Evolutionary conservation across 257 asterid genomes (phyloP).

Genomic region (Nicotiana tomentosiformis): DNA sequence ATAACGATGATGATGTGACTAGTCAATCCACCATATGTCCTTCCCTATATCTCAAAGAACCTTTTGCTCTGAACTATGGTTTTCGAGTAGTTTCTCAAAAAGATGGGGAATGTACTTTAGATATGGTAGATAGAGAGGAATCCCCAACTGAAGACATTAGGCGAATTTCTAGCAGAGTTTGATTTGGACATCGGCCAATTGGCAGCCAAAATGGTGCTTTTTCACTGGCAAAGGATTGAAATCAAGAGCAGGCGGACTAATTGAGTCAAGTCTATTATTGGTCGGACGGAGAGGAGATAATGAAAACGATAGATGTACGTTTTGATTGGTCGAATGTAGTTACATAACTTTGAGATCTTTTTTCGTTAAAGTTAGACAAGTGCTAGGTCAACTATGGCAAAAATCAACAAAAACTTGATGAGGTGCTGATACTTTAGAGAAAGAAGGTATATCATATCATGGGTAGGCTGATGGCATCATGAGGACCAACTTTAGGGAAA

Average conservation of each 20-base stretch:
- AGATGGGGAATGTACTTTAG: neutral
- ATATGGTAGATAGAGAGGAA: neutral
- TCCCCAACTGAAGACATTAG: too few relatives aligned
- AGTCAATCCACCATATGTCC: slow-evolving; percentile 5
- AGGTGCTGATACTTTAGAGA: slow-evolving; percentile 4
- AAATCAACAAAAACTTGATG: slow-evolving; percentile 1
- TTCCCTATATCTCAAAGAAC: slow-evolving; percentile 5
- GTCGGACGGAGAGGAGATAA: neutral
- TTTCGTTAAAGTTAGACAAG: neutral
- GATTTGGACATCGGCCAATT: neutral
- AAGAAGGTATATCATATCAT: slow-evolving; percentile 4
- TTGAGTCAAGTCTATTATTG: neutral
- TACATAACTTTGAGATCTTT: neutral
- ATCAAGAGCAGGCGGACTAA: neutral
- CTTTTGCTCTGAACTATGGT: slow-evolving; percentile 9
- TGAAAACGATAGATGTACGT: neutral
- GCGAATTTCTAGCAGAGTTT: neutral
- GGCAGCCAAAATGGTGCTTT: slow-evolving; percentile 3
- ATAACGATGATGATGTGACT: slow-evolving; percentile 15
- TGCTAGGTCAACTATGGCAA: slow-evolving; percentile 6
- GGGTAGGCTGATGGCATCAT: slow-evolving; percentile 4
- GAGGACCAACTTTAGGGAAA: slow-evolving; percentile 5
- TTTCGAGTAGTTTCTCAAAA: slow-evolving; percentile 6
- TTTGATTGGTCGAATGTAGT: neutral
- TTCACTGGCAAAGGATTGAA: slow-evolving; percentile 13